Base-by-base conservation (phyloP, 2,329 filamentous ascomycete species). In the Huntiella bhutanensis region DNA sequence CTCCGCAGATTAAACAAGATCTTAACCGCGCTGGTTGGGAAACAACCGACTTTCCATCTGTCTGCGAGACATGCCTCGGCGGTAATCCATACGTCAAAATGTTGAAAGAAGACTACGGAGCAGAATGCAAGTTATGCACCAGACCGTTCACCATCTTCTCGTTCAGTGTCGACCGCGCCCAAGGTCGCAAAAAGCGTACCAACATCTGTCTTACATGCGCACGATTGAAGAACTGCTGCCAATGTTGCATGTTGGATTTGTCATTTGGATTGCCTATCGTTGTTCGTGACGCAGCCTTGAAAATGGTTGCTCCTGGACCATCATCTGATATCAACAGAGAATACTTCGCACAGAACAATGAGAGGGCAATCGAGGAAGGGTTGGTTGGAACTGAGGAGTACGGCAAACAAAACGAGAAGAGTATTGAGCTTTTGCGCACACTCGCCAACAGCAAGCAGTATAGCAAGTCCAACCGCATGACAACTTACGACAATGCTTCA, bases 81-180 rank as follows among this genome's bases (percentile, higher is more conserved):
- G 87, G 94, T 51, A 96, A 96, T 56, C 88, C 88, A 2, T 98
- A 93, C 58, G 91, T 98, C 38, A 91, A 96, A 64, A 96, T 98
- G 87, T 71, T 98, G 51, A 98, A 98, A 64, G 86, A 96, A 59
- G 88, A 98, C 61, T 79, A 92, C 57, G 91, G 86, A 55, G 83
- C 81, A 48, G 81, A 87, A 64, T 85, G 82, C 70, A 82, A 82
- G 67, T 67, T 82, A 53, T 98, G 91, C 64, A 96, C 88, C 5
- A 77, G 91, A 51, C 91, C 91, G 0, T 98, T 95, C 58, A 96
- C 91, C 19, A 74, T 96, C 46, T 98, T 98, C 61, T 77, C 80
- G 55, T 98, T 88, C 88, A 88, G 88, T 56, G 79, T 83, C 52
- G 87, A 93, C 60, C 83, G 91, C 49, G 91, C 87, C 2, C 71